Evolutionary conservation across 179 eudicot genomes (phyloP).

Genomic region (Silene vulgaris): DNA sequence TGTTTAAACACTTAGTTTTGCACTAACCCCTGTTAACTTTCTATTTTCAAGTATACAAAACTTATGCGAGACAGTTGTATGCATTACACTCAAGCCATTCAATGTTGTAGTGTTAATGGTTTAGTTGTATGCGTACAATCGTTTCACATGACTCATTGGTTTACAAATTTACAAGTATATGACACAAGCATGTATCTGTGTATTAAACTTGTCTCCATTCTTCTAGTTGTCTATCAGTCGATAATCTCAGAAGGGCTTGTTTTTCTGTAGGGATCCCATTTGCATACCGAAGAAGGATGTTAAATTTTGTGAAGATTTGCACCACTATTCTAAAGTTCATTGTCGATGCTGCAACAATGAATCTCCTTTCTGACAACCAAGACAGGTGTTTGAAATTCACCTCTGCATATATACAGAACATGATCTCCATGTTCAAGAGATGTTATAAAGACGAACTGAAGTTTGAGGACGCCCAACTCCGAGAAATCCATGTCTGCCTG

Average conservation of each 20-base stretch:
- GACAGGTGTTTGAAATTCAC: slow-evolving; percentile 51
- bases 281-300: slow-evolving; percentile 36
- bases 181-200: not conserved
- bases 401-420: slow-evolving; percentile 39
- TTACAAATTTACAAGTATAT: not conserved
- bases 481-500: slow-evolving; percentile 50
- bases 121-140: not conserved
- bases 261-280: slow-evolving; percentile 34
- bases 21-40: not conserved
- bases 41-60: not conserved
- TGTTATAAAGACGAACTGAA: slow-evolving; percentile 37
- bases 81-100: slow-evolving; percentile 3
- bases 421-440: slow-evolving; percentile 43
- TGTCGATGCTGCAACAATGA: slow-evolving; percentile 50
- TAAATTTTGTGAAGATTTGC: slow-evolving; percentile 55
- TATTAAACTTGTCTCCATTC: not conserved
- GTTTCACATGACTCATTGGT: not conserved
- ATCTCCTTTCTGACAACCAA: slow-evolving; percentile 33
- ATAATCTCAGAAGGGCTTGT: slow-evolving; percentile 16
- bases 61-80: not conserved
- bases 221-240: not conserved
- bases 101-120: not conserved
- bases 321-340: slow-evolving; percentile 69
- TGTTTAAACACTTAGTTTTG: not conserved
- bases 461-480: slow-evolving; percentile 48